Percentiles rank a stretch among this genome's conserved stretches.
Conservation (phyloP, 805 yeast species). For the Candida nemodendra region DNA sequence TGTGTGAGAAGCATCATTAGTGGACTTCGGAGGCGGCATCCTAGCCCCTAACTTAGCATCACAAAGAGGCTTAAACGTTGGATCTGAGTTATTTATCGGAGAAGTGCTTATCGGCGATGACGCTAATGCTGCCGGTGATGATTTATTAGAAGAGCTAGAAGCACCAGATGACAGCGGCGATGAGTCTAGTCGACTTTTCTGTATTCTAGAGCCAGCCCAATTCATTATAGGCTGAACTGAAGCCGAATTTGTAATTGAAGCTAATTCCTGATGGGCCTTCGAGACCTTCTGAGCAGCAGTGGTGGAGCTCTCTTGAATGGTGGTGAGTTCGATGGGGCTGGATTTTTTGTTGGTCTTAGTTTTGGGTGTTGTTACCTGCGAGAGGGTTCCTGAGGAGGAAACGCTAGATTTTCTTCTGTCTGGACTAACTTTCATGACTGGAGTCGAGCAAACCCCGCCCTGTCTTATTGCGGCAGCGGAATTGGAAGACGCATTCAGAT, state of each 20-base stretch:
- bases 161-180: constrained; percentile 19
- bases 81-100: constrained; percentile 21
- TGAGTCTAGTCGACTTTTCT: constrained; percentile 10
- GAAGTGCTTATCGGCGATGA: constrained; percentile 32
- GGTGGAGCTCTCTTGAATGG: constrained; percentile 5
- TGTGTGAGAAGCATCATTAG: neutral
- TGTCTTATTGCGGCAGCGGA: constrained; percentile 31
- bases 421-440: constrained; percentile 34
- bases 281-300: constrained; percentile 11
- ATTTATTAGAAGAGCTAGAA: constrained; percentile 12
- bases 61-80: constrained; percentile 11
- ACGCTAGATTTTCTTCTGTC: constrained; percentile 18
- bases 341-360: constrained; percentile 2
- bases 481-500: constrained; percentile 23
- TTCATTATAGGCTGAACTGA: constrained; percentile 11
- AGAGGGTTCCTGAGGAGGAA: constrained; percentile 15
- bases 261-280: constrained; percentile 23
- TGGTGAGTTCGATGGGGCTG: constrained; percentile 4
- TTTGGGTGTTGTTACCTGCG: constrained; percentile 14
- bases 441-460: constrained; percentile 30
- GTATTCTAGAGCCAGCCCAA: constrained; percentile 6
- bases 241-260: constrained; percentile 17
- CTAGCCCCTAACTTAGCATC: neutral
- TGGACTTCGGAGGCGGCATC: neutral
- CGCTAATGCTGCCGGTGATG: constrained; percentile 16